Evolutionary conservation across 352 stramenopile genomes (phyloP).

Genomic region (Phytopythium ostracodes): DNA sequence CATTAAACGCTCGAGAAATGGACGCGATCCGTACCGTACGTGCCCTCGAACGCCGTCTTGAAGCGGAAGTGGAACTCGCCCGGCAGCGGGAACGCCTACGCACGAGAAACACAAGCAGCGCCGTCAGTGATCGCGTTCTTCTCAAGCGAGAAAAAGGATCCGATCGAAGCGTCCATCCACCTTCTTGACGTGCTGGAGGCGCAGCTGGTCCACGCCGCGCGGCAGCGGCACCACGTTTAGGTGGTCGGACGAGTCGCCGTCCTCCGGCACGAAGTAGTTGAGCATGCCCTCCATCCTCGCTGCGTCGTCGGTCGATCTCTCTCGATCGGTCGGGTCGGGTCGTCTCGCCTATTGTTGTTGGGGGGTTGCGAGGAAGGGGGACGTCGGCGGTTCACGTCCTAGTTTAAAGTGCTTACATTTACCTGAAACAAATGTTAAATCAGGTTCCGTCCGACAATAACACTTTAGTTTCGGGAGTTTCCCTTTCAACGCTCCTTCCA

Average conservation of each 20-base stretch:
- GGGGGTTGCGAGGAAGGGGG: neutral
- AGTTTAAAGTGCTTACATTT: neutral
- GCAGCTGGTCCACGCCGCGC: slow-evolving; percentile 59
- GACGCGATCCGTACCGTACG: slow-evolving; percentile 50
- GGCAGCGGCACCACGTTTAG: slow-evolving; percentile 81
- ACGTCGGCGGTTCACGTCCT: neutral
- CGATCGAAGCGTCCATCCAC: too few species aligned
- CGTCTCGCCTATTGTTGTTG: neutral
- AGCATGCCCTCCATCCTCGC: slow-evolving; percentile 79
- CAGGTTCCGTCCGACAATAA: too few species aligned
- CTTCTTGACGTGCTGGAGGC: slow-evolving; percentile 79
- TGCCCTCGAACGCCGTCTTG: slow-evolving; percentile 83
- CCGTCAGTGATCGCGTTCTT: neutral
- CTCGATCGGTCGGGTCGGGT: neutral
- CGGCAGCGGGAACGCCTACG: slow-evolving; percentile 58
- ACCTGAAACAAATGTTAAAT: too few species aligned
- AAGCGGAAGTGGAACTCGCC: slow-evolving; percentile 85
- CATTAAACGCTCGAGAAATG: neutral
- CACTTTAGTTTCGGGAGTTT: neutral
- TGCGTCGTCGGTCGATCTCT: neutral
- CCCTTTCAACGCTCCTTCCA: neutral
- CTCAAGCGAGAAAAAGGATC: neutral
- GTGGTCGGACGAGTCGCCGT: slow-evolving; percentile 83
- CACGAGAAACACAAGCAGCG: slow-evolving; percentile 6
- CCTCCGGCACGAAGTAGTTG: slow-evolving; percentile 86